Base-by-base conservation (phyloP, 805 yeast species). In the Cyberlindnera xylosilytica region DNA sequence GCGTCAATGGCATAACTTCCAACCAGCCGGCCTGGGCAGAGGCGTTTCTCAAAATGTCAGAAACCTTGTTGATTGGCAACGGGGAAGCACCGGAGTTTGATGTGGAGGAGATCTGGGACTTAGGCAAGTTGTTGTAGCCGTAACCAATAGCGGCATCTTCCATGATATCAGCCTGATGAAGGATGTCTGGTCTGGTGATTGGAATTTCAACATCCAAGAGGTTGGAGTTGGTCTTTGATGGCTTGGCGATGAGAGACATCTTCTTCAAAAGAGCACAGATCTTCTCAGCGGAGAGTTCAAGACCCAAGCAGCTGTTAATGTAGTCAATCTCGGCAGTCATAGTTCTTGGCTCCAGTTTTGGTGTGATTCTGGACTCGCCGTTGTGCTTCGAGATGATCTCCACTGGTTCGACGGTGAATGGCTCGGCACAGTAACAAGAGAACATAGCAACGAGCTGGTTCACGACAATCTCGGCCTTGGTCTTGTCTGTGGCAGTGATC, bases 121-220 rank as follows among this genome's bases (percentile, higher is more conserved):
- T 87, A 50, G 76, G 77, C 60, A 93, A 74, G 62, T 87, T 88
- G 69, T 90, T 85, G 74, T 84, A 93, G 44, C 99, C 99, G 62
- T 88, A 93, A 23, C 88, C 95, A 60, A 93, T 84, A 36, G 97
- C 99, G 37, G 91, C 96, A 65, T 93, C 99, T 68, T 93, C 99
- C 95, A 93, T 87, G 53, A 93, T 83, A 68, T 93, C 99, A 74
- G 98, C 91, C 63, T 88, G 95, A 66, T 93, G 99, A 58, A 93
- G 74, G 49, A 93, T 78, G 66, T 93, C 99, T 10, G 98, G 82
- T 72, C 99, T 85, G 29, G 99, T 93, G 58, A 87, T 83, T 50
- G 99, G 99, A 46, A 93, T 79, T 38, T 87, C 60, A 30, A 77
- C 60, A 32, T 63, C 63, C 24, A 60, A 39, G 30, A 60, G 54